These are phyloP conservation scores for Manihot esculenta DNA, from an alignment of 441 rosid species.

Conservation along the genomic window DNA sequence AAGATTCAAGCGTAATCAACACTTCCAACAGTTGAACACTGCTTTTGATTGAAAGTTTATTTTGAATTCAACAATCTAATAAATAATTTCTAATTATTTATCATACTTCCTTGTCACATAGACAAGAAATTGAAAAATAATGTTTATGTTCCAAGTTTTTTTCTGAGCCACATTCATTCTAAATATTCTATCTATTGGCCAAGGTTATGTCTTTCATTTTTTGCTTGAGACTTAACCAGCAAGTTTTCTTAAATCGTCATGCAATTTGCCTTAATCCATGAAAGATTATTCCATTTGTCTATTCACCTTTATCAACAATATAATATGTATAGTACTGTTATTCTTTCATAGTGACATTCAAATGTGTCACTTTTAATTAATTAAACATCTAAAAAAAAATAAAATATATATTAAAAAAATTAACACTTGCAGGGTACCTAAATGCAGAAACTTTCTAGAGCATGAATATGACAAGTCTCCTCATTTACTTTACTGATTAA, in stretches of 20 bases:
- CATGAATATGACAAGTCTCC: neutral
- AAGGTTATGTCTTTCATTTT: too few species aligned
- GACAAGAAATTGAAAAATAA: neutral
- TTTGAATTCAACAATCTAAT: neutral
- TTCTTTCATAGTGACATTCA: constrained; percentile 15
- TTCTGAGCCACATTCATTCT: too few species aligned
- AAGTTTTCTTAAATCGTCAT: constrained; percentile 14
- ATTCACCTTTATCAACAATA: constrained; percentile 8
- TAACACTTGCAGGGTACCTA: neutral
- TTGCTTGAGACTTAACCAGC: constrained; percentile 14
- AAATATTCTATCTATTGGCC: too few species aligned
- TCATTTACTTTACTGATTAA: neutral
- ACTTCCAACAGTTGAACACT: too few species aligned
- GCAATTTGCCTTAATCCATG: neutral
- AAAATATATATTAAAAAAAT: neutral
- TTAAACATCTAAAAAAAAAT: neutral
- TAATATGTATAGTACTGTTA: constrained; percentile 9
- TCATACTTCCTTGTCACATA: neutral
- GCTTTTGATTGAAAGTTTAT: neutral
- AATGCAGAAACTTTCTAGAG: constrained; percentile 10
- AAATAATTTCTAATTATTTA: too few species aligned
- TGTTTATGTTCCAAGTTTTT: neutral
- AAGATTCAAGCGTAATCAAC: neutral
- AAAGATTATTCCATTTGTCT: constrained; percentile 25
- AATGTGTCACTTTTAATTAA: neutral